phyloP scores from a whole-genome alignment of 306 rosid species.

The Gleditsia sinensis region DNA sequence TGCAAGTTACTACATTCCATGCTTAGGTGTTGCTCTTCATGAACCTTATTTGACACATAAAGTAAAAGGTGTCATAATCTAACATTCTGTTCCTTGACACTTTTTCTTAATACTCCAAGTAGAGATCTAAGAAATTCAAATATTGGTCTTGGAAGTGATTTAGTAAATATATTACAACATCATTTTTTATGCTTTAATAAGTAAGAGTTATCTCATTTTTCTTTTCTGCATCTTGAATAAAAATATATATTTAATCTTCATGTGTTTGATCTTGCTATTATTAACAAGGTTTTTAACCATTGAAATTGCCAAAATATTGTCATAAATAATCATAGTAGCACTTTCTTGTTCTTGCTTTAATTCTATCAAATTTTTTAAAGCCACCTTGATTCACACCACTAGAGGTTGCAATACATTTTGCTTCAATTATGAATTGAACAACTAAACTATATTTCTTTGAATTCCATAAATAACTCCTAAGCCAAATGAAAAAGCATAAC shows the following conservation, averaged over 20 bases:
- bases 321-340: neutral
- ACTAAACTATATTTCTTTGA: neutral
- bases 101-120: too few species aligned
- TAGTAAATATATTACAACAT: too few species aligned
- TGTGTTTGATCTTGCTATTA: neutral
- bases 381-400: neutral
- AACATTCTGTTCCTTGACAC: too few species aligned
- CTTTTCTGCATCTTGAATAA: neutral
- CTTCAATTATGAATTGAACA: too few species aligned
- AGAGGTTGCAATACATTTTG: neutral
- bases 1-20: too few species aligned
- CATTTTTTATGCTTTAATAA: too few species aligned
- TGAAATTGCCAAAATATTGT: neutral
- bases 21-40: too few species aligned
- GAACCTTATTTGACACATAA: too few species aligned
- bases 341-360: too few species aligned
- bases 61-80: too few species aligned
- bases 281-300: neutral
- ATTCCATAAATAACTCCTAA: too few species aligned
- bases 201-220: neutral
- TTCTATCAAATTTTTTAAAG: neutral
- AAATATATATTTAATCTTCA: neutral
- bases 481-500: neutral
- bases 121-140: neutral
- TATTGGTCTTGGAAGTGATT: too few species aligned